Conservation (phyloP, 2,329 filamentous ascomycete species). For the Septoria petroselini region DNA sequence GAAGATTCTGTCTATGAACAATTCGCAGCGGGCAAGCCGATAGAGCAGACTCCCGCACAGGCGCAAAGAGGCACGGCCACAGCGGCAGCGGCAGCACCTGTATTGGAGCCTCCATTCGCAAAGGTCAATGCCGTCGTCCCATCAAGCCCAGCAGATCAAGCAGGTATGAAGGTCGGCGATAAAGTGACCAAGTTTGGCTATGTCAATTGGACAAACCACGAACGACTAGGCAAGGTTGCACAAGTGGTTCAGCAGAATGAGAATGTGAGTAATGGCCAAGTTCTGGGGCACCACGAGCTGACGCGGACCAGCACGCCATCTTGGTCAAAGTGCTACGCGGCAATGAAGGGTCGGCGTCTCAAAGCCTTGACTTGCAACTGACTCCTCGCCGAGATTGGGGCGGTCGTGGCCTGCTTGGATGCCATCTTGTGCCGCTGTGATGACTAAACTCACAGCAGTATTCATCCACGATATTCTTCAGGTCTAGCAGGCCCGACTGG, state of each 20-base stretch:
- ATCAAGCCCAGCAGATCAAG: conserved; percentile 75
- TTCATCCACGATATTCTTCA: not conserved
- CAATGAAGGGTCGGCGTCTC: conserved; percentile 59
- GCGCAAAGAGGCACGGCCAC: conserved; percentile 21
- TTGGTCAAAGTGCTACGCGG: conserved; percentile 64
- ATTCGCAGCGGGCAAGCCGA: conserved; percentile 58
- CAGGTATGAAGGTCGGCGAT: conserved; percentile 78
- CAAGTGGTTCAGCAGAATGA: conserved; percentile 87
- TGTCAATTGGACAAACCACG: conserved; percentile 80
- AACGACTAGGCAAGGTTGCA: conserved; percentile 79
- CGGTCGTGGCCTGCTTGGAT: conserved; percentile 82
- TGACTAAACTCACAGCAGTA: not conserved
- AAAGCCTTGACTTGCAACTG: conserved; percentile 63
- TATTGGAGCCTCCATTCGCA: conserved; percentile 68
- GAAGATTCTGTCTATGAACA: conserved; percentile 86
- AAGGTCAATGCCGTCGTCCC: conserved; percentile 80
- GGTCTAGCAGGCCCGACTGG: too few species aligned
- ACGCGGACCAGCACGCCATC: conserved; percentile 59
- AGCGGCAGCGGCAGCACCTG: conserved; percentile 22
- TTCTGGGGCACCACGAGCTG: conserved; percentile 1
- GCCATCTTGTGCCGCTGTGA: conserved; percentile 80
- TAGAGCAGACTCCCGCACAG: conserved; percentile 19
- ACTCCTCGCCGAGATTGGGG: conserved; percentile 82
- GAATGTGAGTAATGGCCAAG: conserved; percentile 61
- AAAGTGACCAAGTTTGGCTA: conserved; percentile 79